These are phyloP conservation scores for Jatropha multifida DNA, from an alignment of 441 rosid species.

Conservation along the genomic window DNA sequence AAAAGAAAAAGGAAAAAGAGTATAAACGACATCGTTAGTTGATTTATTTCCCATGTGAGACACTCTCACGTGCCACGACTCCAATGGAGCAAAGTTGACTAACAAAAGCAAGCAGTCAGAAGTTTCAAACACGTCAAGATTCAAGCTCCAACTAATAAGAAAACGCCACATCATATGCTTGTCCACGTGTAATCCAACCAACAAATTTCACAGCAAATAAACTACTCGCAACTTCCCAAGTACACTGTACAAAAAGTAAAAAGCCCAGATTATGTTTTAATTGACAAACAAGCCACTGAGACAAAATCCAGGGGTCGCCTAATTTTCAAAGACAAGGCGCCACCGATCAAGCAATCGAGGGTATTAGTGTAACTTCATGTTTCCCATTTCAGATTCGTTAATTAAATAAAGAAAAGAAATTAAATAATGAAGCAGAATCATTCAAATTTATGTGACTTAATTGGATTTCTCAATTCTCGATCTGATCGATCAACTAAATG, in stretches of 20 bases:
- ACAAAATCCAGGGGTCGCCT: background rate
- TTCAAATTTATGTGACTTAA: background rate
- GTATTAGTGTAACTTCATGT: conserved; percentile 3
- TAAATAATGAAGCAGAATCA: background rate
- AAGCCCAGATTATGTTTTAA: background rate
- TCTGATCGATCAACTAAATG: conserved; percentile 15
- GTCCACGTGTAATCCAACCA: background rate
- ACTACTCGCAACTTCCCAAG: background rate
- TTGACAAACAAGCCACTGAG: conserved; percentile 14
- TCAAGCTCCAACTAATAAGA: conserved; percentile 13
- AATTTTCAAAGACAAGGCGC: background rate
- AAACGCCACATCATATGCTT: conserved; percentile 22
- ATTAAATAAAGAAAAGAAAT: background rate
- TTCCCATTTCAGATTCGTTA: background rate
- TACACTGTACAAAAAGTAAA: background rate
- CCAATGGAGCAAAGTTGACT: background rate
- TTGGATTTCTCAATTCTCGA: background rate
- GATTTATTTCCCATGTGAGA: background rate
- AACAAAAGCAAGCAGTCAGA: background rate
- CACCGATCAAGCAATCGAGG: background rate
- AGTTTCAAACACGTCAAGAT: conserved; percentile 20
- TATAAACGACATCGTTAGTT: no score
- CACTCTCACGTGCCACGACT: background rate
- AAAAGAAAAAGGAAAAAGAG: no score
- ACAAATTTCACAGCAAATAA: background rate